A percentile compares a stretch with the other conserved stretches of the same genome.
These are phyloP conservation scores for Macrolepiota fuliginosa DNA, from an alignment of 768 basidiomycete genomes.

Conservation along the genomic window DNA sequence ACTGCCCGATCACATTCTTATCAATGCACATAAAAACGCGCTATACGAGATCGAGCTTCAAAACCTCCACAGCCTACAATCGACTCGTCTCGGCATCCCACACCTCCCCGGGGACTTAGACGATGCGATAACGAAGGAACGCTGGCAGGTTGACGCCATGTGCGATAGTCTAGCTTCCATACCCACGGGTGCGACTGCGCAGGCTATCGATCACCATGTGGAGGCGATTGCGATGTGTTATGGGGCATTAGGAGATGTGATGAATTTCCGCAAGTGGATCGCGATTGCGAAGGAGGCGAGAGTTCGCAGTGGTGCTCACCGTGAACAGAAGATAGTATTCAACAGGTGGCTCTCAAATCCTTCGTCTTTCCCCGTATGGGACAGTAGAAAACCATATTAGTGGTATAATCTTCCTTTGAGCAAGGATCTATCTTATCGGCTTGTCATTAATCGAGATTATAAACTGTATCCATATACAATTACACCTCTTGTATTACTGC, in stretches of 20 bases:
- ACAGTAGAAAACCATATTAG: constrained; percentile 23
- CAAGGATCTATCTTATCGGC: not conserved
- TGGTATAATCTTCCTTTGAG: not conserved
- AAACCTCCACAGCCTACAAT: constrained; percentile 32
- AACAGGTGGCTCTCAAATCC: constrained; percentile 33
- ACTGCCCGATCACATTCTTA: constrained; percentile 36
- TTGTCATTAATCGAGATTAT: not conserved
- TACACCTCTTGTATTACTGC: not conserved
- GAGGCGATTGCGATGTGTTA: constrained; percentile 41
- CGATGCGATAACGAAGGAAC: not conserved
- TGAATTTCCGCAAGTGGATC: constrained; percentile 34
- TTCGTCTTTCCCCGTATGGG: constrained; percentile 34
- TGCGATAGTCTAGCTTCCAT: not conserved
- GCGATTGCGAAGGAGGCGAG: constrained; percentile 25
- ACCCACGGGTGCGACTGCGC: not conserved
- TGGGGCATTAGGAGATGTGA: constrained; percentile 34
- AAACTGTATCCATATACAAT: not conserved
- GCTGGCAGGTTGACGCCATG: not conserved
- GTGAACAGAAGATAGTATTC: constrained; percentile 26
- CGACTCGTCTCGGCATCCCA: not conserved
- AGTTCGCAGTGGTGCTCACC: constrained; percentile 8
- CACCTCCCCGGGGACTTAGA: not conserved
- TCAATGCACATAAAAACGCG: constrained; percentile 37
- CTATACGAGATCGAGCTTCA: constrained; percentile 37
- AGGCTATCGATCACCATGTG: constrained; percentile 22